Evolutionary conservation across 371 early-diverging fungal genomes (phyloP).

Genomic region (Mortierella sp.): DNA sequence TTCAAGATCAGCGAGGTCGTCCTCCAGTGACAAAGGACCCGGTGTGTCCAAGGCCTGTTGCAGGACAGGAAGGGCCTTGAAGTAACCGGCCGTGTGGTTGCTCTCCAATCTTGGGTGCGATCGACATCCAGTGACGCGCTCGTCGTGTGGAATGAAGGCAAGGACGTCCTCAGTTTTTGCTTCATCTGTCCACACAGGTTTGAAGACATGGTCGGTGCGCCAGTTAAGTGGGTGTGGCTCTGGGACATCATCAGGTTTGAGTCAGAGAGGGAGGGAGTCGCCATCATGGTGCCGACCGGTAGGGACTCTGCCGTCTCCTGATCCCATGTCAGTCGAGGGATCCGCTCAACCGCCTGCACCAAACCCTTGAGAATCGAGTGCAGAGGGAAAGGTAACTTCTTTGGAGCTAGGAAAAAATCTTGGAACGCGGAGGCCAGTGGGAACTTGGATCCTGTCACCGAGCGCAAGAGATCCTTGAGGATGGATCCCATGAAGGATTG

Average conservation of each 20-base stretch:
- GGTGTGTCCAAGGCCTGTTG: not conserved
- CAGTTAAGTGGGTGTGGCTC: constrained; percentile 12
- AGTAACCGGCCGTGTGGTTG: not conserved
- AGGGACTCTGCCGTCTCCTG: not conserved
- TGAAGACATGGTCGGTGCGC: constrained; percentile 15
- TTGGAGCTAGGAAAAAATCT: not conserved
- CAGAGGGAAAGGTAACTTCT: not conserved
- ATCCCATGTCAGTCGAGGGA: not conserved
- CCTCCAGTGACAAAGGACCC: constrained; percentile 7
- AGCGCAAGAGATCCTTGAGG: not conserved
- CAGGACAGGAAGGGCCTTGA: not conserved
- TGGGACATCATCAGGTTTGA: not conserved
- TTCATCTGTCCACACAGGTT: not conserved
- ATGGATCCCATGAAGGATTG: not conserved
- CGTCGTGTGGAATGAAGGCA: not conserved
- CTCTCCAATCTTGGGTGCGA: not conserved
- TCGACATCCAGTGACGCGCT: too few species aligned
- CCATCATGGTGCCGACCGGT: constrained; percentile 9
- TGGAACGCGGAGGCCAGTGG: not conserved
- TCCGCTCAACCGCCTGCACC: not conserved
- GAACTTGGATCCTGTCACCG: not conserved
- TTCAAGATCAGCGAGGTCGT: too few species aligned
- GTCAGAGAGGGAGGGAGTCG: not conserved
- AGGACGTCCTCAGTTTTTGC: not conserved
- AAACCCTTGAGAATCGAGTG: not conserved